A percentile compares a stretch with the other conserved stretches of the same genome.
phyloP scores from a whole-genome alignment of 208 protist species.

The Wallacemonas rigidus region DNA sequence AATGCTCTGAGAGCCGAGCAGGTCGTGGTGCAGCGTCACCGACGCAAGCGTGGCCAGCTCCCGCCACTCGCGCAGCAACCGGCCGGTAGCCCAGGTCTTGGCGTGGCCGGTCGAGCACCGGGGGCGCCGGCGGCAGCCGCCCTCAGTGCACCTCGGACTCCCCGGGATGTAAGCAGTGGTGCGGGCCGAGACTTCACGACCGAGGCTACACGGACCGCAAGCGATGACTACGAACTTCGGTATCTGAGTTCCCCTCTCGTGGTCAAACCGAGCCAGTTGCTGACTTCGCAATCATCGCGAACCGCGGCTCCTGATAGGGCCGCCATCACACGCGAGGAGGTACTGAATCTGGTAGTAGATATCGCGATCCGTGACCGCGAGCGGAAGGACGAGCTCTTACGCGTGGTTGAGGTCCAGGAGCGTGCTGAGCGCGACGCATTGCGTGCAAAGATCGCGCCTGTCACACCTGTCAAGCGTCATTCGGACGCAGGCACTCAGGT shows the following conservation, averaged over 20 bases:
- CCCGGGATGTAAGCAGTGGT: too few species aligned
- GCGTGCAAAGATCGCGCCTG: background rate
- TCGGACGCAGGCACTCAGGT: too few species aligned
- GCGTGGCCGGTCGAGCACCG: background rate
- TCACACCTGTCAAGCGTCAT: too few species aligned
- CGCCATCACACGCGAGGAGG: constrained; percentile 16
- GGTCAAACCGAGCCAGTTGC: constrained; percentile 33
- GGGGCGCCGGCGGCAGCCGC: background rate
- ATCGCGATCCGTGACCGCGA: constrained; percentile 16
- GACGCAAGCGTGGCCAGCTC: constrained; percentile 26
- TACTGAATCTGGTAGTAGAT: constrained; percentile 13
- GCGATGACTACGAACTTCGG: constrained; percentile 22
- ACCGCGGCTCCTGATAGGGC: constrained; percentile 6
- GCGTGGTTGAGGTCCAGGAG: background rate
- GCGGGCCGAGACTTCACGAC: too few species aligned
- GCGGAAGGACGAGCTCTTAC: background rate
- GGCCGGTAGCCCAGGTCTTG: background rate
- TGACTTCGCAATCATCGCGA: constrained; percentile 20
- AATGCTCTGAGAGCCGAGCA: constrained; percentile 58
- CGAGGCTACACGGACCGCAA: background rate
- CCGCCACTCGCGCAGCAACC: constrained; percentile 10
- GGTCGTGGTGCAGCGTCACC: constrained; percentile 43
- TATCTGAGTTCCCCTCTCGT: constrained; percentile 25
- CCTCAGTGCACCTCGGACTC: too few species aligned
- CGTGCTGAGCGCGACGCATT: constrained; percentile 24